These are phyloP conservation scores for Botrytis fabae DNA, from an alignment of 2,329 filamentous ascomycete species.

Conservation along the genomic window DNA sequence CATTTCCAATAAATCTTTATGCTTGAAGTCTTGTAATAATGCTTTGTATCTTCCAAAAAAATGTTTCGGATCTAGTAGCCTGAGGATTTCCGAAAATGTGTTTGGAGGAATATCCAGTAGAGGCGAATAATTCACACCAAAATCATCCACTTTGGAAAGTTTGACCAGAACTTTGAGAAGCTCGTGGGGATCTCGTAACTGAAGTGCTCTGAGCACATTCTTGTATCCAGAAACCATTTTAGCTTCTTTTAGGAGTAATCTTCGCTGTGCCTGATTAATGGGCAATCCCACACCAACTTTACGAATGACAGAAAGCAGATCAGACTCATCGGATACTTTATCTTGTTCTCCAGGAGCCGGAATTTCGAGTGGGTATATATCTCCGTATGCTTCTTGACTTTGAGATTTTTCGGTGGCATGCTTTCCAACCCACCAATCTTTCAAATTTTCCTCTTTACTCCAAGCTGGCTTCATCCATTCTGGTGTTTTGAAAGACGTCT, in stretches of 20 bases:
- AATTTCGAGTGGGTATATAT: slow-evolving; percentile 15
- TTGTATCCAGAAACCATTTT: slow-evolving; percentile 11
- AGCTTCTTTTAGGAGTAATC: slow-evolving; percentile 1
- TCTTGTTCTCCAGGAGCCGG: not conserved
- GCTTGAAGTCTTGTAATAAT: slow-evolving; percentile 52
- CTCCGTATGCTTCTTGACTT: slow-evolving; percentile 18
- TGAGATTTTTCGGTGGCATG: slow-evolving; percentile 14
- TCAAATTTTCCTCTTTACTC: slow-evolving; percentile 7
- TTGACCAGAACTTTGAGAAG: slow-evolving; percentile 16
- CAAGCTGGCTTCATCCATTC: slow-evolving; percentile 14
- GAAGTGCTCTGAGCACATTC: slow-evolving; percentile 11
- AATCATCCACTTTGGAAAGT: slow-evolving; percentile 28
- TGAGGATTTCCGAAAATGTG: slow-evolving; percentile 64
- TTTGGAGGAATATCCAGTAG: slow-evolving; percentile 44
- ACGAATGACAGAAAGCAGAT: slow-evolving; percentile 14
- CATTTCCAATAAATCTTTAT: slow-evolving; percentile 43
- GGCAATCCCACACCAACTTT: slow-evolving; percentile 13
- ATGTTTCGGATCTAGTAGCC: slow-evolving; percentile 58
- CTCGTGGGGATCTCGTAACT: slow-evolving; percentile 16
- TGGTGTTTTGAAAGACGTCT: slow-evolving; percentile 3
- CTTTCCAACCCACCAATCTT: slow-evolving; percentile 7
- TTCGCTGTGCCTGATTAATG: slow-evolving; percentile 1
- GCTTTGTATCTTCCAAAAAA: slow-evolving; percentile 49
- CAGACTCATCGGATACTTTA: not conserved
- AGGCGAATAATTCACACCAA: slow-evolving; percentile 23